Conservation (phyloP, 2,329 filamentous ascomycete genomes). For the Endoconidiophora laricicola region DNA sequence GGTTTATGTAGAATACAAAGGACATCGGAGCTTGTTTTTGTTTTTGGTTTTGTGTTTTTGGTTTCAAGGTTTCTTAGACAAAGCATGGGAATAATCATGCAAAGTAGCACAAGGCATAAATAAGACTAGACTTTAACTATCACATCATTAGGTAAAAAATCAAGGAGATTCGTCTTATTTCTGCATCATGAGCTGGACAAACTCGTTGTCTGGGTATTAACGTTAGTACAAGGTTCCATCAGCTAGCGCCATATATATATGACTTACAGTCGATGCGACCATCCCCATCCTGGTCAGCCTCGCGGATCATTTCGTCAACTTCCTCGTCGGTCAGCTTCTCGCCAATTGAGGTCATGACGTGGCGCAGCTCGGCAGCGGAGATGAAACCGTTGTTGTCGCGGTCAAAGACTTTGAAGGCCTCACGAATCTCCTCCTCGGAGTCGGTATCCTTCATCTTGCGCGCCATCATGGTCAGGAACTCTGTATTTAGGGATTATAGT, state of each 20-base stretch:
- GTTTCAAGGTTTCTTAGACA: too few relatives aligned
- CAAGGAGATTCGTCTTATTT: conserved; percentile 39
- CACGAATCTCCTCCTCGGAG: conserved; percentile 78
- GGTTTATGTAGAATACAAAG: too few relatives aligned
- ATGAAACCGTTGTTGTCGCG: conserved; percentile 88
- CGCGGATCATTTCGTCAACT: conserved; percentile 85
- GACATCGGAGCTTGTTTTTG: too few relatives aligned
- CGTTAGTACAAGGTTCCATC: conserved; percentile 9
- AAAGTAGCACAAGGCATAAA: not conserved
- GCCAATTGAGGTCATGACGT: conserved; percentile 84
- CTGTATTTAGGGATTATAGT: conserved; percentile 26
- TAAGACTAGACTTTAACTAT: conserved; percentile 1
- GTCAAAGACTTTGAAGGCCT: conserved; percentile 80
- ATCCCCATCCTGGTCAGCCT: conserved; percentile 79
- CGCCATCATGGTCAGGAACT: conserved; percentile 88
- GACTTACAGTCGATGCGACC: conserved; percentile 71
- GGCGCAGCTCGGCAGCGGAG: conserved; percentile 71
- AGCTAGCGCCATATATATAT: not conserved
- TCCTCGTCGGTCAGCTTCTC: conserved; percentile 85
- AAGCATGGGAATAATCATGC: not conserved
- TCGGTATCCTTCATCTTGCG: conserved; percentile 91
- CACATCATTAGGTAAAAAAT: conserved; percentile 1
- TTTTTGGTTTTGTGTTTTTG: too few relatives aligned
- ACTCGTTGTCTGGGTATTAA: conserved; percentile 56
- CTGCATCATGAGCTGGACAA: conserved; percentile 92